Conservation (phyloP, 495 filamentous ascomycete species). For the Melanomma pulvis-pyrius region DNA sequence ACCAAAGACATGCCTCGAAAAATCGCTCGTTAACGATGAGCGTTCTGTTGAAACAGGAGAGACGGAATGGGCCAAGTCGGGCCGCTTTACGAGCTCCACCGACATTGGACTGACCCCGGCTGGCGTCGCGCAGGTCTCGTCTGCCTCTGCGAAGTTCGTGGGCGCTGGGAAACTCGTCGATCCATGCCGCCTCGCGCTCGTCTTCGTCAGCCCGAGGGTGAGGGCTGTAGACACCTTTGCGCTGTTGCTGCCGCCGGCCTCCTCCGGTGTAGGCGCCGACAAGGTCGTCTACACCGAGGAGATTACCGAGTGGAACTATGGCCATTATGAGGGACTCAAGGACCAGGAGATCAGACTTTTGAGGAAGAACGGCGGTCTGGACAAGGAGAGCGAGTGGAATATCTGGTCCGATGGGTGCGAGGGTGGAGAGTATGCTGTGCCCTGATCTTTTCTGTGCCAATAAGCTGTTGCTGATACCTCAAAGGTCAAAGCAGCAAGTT, state of each 20-base stretch:
- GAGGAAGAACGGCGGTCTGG: conserved; percentile 48
- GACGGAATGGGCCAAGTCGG: conserved; percentile 42
- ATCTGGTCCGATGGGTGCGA: conserved; percentile 86
- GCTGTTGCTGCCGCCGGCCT: conserved; percentile 24
- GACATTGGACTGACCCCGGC: conserved; percentile 36
- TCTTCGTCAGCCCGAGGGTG: conserved; percentile 39
- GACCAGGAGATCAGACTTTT: conserved; percentile 33
- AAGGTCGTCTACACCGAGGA: conserved; percentile 33
- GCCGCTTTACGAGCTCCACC: conserved; percentile 43
- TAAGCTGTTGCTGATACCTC: neutral
- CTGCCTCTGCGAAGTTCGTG: conserved; percentile 34
- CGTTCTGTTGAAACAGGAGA: conserved; percentile 26
- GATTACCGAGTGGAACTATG: conserved; percentile 44
- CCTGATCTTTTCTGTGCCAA: neutral
- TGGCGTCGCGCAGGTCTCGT: conserved; percentile 39
- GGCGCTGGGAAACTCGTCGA: conserved; percentile 41
- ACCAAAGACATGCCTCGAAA: neutral
- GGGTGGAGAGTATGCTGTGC: conserved; percentile 60
- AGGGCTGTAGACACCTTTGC: conserved; percentile 39
- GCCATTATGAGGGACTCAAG: conserved; percentile 43
- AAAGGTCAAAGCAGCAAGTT: conserved; percentile 65
- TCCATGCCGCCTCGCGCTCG: conserved; percentile 32
- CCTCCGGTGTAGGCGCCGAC: conserved; percentile 5
- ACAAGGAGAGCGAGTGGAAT: conserved; percentile 64
- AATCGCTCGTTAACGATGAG: too few species aligned